Evolutionary conservation across 345 rosid species (phyloP).

Genomic region (Brassica napus): Da-Ae NC_063450.1:27826001-27826500

Average conservation of each 20-base stretch:
- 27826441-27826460: background rate
- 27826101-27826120: conserved; percentile 77
- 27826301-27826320: background rate
- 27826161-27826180: conserved; percentile 75
- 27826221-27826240: conserved; percentile 6
- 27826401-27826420: background rate
- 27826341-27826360: background rate
- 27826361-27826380: background rate
- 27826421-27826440: background rate
- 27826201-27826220: conserved; percentile 58
- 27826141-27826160: conserved; percentile 78
- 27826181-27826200: conserved; percentile 63
- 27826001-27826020: background rate
- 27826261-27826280: background rate
- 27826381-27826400: background rate
- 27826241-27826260: conserved; percentile 1
- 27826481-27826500: background rate
- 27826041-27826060: background rate
- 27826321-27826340: conserved; percentile 1
- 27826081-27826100: conserved; percentile 86
- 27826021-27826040: background rate
- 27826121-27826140: conserved; percentile 89
- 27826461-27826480: background rate
- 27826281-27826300: background rate
- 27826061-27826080: conserved; percentile 24